Percentiles rank a stretch among this genome's conserved stretches.
phyloP scores from a whole-genome alignment of 805 yeast species.

The Scheffersomyces lignosus region DNA sequence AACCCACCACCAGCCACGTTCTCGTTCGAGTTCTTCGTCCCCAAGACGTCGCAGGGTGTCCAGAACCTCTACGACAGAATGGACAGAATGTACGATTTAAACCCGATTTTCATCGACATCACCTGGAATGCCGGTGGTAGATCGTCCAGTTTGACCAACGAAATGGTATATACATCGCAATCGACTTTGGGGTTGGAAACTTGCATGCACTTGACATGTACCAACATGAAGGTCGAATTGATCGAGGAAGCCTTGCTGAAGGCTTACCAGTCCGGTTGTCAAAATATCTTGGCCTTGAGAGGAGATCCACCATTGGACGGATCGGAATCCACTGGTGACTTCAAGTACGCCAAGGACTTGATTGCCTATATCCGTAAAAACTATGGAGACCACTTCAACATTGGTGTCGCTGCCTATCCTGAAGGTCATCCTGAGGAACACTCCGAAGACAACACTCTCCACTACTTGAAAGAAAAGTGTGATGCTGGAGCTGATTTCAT shows the following conservation, averaged over 20 bases:
- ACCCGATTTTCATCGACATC: slow-evolving; percentile 90
- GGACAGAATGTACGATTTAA: slow-evolving; percentile 93
- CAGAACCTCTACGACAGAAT: slow-evolving; percentile 94
- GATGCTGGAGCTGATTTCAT: slow-evolving; percentile 95
- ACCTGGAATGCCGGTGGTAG: slow-evolving; percentile 99
- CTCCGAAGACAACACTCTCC: slow-evolving; percentile 47
- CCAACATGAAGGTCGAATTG: slow-evolving; percentile 81
- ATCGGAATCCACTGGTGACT: slow-evolving; percentile 76
- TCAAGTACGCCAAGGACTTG: slow-evolving; percentile 84
- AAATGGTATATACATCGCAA: slow-evolving; percentile 88
- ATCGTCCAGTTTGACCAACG: slow-evolving; percentile 78
- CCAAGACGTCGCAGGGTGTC: slow-evolving; percentile 95
- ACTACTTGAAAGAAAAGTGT: slow-evolving; percentile 77
- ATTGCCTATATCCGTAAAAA: slow-evolving; percentile 69
- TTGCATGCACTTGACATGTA: slow-evolving; percentile 97
- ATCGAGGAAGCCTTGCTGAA: slow-evolving; percentile 82
- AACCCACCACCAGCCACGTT: slow-evolving; percentile 64
- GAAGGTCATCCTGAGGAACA: slow-evolving; percentile 94
- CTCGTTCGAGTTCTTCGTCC: slow-evolving; percentile 96
- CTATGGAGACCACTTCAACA: slow-evolving; percentile 87
- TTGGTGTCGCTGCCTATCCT: slow-evolving; percentile 97
- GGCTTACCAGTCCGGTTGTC: slow-evolving; percentile 92
- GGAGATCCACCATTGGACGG: slow-evolving; percentile 92
- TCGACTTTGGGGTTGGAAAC: slow-evolving; percentile 90
- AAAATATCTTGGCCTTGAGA: slow-evolving; percentile 88